Evolutionary conservation across 495 filamentous ascomycete species (phyloP).

Genomic region (Polyplosphaeria fusca): DNA sequence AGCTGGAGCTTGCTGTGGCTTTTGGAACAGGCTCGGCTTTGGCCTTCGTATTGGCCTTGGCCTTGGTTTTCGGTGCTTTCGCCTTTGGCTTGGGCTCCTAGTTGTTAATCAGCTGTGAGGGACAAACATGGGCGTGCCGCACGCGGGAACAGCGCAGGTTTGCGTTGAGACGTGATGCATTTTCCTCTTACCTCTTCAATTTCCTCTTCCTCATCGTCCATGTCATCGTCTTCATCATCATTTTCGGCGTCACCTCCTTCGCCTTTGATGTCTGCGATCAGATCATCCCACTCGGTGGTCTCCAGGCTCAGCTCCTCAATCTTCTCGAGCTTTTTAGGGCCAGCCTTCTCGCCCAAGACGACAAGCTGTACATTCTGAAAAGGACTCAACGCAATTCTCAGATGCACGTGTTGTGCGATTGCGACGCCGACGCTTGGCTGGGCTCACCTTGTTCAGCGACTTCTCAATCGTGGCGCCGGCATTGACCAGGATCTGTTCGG

Average conservation of each 20-base stretch:
- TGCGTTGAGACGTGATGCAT: neutral
- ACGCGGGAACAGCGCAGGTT: too few relatives aligned
- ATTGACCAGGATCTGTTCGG: constrained; percentile 17
- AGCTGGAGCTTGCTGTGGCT: neutral
- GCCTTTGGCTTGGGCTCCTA: constrained; percentile 13
- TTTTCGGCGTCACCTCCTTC: constrained; percentile 4
- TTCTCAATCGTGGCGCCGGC: constrained; percentile 24
- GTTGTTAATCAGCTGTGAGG: neutral
- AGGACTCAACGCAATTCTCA: too few relatives aligned
- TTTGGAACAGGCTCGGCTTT: constrained; percentile 23
- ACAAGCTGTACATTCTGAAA: constrained; percentile 25
- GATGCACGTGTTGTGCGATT: too few relatives aligned
- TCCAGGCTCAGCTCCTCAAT: constrained; percentile 19
- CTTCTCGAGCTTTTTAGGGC: constrained; percentile 24
- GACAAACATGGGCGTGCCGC: neutral
- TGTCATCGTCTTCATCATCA: constrained; percentile 11
- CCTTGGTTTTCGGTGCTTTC: constrained; percentile 2
- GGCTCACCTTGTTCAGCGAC: constrained; percentile 28
- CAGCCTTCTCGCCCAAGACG: constrained; percentile 14
- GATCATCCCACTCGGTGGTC: constrained; percentile 17
- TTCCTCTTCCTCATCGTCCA: constrained; percentile 16
- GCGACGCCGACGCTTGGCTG: too few relatives aligned
- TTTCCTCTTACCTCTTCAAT: constrained; percentile 16
- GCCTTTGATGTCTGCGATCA: constrained; percentile 22
- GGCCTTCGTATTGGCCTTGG: constrained; percentile 22